Conservation (phyloP, 306 rosid genomes). For the Ammopiptanthus mongolicus region DNA sequence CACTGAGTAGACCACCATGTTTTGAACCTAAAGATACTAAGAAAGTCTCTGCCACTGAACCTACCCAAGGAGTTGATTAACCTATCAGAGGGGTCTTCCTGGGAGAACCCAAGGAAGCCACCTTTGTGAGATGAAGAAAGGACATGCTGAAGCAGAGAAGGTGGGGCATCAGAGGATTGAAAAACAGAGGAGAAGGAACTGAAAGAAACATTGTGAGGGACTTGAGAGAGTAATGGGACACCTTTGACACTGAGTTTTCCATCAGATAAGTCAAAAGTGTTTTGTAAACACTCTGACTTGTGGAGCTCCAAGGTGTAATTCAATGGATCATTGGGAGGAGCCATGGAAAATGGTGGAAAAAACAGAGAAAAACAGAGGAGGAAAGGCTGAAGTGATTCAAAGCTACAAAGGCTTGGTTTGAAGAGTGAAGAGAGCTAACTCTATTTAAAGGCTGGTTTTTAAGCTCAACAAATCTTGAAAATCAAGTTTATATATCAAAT, state of each 20-base stretch:
- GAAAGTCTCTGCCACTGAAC: conserved; percentile 48
- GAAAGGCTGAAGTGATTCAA: not conserved
- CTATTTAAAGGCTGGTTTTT: not conserved
- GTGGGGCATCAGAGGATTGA: conserved; percentile 48
- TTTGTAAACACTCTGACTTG: conserved; percentile 18
- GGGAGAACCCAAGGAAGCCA: conserved; percentile 69
- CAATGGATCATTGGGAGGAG: conserved; percentile 50
- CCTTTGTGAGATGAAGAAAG: conserved; percentile 50
- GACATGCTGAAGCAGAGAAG: conserved; percentile 48
- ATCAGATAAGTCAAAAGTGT: conserved; percentile 39
- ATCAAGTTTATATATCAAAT: not conserved
- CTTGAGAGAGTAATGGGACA: conserved; percentile 48
- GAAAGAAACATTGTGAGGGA: conserved; percentile 69
- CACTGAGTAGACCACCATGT: conserved; percentile 97
- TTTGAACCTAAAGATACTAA: conserved; percentile 80
- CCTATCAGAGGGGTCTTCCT: conserved; percentile 46
- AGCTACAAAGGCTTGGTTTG: not conserved
- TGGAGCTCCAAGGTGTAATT: not conserved
- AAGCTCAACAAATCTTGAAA: not conserved
- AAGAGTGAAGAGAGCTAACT: not conserved
- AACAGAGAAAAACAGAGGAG: not conserved
- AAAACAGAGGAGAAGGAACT: conserved; percentile 42
- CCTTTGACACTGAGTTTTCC: conserved; percentile 49
- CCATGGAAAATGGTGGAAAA: conserved; percentile 35
- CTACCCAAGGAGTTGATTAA: conserved; percentile 60